Conservation (phyloP, 1,284 basidiomycete genomes). For the Flammula alnicola region DNA sequence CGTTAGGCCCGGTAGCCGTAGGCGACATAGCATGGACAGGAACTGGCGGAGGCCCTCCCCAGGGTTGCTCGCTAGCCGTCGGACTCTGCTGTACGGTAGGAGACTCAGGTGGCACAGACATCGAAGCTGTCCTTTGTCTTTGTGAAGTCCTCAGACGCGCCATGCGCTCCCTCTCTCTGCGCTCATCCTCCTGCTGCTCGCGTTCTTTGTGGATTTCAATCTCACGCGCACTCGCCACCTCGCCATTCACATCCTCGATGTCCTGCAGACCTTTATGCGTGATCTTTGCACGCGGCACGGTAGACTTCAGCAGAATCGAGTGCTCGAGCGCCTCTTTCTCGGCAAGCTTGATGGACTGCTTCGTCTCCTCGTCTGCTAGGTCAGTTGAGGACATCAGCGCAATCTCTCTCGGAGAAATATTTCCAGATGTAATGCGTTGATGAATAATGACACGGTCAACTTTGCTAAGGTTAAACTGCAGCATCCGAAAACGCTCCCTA, state of each 20-base stretch:
- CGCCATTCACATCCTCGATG: slow-evolving; percentile 78
- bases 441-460: slow-evolving; percentile 75
- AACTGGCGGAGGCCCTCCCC: slow-evolving; percentile 64
- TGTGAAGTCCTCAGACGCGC: slow-evolving; percentile 53
- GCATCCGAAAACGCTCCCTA: slow-evolving; percentile 84
- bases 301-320: slow-evolving; percentile 76
- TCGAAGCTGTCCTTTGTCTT: slow-evolving; percentile 48
- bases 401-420: slow-evolving; percentile 70
- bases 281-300: slow-evolving; percentile 80
- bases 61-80: slow-evolving; percentile 32
- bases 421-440: slow-evolving; percentile 69
- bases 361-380: slow-evolving; percentile 81
- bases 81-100: slow-evolving; percentile 51
- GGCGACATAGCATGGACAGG: slow-evolving; percentile 46
- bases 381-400: slow-evolving; percentile 86
- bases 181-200: slow-evolving; percentile 67
- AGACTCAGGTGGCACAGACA: slow-evolving; percentile 69
- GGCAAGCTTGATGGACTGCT: slow-evolving; percentile 77
- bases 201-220: slow-evolving; percentile 59
- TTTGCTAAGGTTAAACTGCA: slow-evolving; percentile 81
- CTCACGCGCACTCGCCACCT: slow-evolving; percentile 48
- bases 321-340: slow-evolving; percentile 82
- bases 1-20: slow-evolving; percentile 26
- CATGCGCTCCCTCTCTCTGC: slow-evolving; percentile 64
- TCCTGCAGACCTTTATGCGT: slow-evolving; percentile 90